These are phyloP conservation scores for Ascoidea rubescens DNA, from an alignment of 805 yeast genomes.

Conservation along the genomic window DNA sequence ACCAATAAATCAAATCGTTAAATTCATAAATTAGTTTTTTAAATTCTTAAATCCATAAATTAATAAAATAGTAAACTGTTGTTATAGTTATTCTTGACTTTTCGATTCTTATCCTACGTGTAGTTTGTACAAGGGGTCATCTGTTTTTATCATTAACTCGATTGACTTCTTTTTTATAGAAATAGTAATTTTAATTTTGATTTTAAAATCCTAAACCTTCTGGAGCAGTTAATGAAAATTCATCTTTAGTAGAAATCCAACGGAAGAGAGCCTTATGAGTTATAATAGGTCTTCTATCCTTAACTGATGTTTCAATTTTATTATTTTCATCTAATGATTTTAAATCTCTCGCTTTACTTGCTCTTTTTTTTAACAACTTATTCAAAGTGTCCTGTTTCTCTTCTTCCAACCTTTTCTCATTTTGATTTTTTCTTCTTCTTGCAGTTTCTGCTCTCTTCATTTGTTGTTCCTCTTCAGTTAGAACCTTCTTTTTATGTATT, in stretches of 20 bases:
- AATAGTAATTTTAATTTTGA: no score
- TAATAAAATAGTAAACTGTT: no score
- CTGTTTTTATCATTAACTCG: no score
- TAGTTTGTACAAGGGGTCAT: no score
- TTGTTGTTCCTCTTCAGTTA: slow-evolving; percentile 76
- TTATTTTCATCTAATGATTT: slow-evolving; percentile 13
- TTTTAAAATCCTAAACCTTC: background rate
- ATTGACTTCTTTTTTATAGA: no score
- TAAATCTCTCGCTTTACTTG: slow-evolving; percentile 46
- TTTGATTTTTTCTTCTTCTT: slow-evolving; percentile 73
- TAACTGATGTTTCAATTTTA: slow-evolving; percentile 10
- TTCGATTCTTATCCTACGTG: no score
- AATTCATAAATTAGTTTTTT: no score
- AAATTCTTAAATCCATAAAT: no score
- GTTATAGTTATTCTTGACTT: no score
- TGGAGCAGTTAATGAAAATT: slow-evolving; percentile 5
- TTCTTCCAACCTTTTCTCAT: slow-evolving; percentile 73
- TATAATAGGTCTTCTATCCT: slow-evolving; percentile 26
- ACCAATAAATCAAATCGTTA: no score
- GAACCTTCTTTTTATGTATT: slow-evolving; percentile 33
- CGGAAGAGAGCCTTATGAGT: slow-evolving; percentile 31
- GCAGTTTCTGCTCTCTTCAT: slow-evolving; percentile 78
- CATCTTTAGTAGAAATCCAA: slow-evolving; percentile 21
- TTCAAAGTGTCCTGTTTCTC: slow-evolving; percentile 89
- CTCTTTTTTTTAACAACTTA: slow-evolving; percentile 72